Conservation (phyloP, 2,329 filamentous ascomycete species). For the Pseudogymnoascus sp. region DNA sequence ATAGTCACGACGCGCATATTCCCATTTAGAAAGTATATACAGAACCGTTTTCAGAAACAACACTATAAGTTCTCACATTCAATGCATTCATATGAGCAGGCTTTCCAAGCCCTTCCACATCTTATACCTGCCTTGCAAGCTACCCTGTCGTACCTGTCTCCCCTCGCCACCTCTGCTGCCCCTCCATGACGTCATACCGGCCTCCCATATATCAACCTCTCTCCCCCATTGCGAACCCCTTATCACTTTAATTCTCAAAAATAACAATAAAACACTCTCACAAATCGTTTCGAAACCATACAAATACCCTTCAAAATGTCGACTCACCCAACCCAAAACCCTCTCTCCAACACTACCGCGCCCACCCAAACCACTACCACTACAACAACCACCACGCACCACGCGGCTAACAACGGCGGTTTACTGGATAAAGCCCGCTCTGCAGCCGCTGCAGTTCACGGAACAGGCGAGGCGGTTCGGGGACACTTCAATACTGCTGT, state of each 20-base stretch:
- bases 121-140: neutral
- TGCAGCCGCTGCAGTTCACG: constrained; percentile 15
- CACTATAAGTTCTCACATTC: neutral
- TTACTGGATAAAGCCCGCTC: neutral
- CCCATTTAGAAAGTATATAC: neutral
- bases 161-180: neutral
- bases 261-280: neutral
- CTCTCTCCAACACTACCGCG: neutral
- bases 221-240: neutral
- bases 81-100: neutral
- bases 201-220: neutral
- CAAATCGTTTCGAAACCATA: neutral
- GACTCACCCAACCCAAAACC: neutral
- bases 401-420: neutral
- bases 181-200: neutral
- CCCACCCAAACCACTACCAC: neutral
- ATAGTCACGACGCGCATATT: neutral
- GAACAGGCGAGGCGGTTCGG: constrained; percentile 17
- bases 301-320: neutral
- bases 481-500: constrained; percentile 17
- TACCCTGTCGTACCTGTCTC: neutral
- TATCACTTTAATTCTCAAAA: neutral
- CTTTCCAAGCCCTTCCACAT: neutral
- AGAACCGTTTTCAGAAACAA: neutral
- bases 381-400: neutral